Percentiles rank a stretch among this genome's conserved stretches.
Conservation (phyloP, 345 rosid genomes). For the Punica granatum region DNA sequence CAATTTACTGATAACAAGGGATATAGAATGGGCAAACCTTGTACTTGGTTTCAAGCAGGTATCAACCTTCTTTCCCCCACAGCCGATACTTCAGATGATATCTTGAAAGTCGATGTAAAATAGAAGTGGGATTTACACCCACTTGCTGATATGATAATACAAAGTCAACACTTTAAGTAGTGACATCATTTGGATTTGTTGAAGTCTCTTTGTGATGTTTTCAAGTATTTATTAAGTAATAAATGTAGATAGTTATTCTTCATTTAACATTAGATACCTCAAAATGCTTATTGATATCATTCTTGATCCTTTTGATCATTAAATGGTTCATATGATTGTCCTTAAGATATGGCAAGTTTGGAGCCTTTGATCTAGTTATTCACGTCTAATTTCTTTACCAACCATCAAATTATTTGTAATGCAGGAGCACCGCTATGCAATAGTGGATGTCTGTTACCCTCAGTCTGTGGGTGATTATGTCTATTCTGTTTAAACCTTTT, state of each 20-base stretch:
- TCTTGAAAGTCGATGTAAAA: too few species aligned
- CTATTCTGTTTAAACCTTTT: not conserved
- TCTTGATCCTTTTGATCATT: too few species aligned
- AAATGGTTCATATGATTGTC: too few species aligned
- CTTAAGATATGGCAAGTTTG: not conserved
- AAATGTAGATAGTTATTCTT: not conserved
- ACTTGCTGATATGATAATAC: not conserved
- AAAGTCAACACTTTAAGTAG: not conserved
- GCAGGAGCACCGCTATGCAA: conserved; percentile 87
- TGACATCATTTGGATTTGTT: not conserved
- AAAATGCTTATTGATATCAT: not conserved
- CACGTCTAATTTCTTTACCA: conserved; percentile 1
- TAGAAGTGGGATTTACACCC: too few species aligned
- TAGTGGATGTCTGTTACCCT: conserved; percentile 86
- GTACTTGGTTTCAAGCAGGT: conserved; percentile 98
- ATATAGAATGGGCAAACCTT: conserved; percentile 96
- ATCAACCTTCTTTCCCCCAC: not conserved
- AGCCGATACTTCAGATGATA: too few species aligned
- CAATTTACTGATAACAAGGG: conserved; percentile 88
- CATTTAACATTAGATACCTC: not conserved
- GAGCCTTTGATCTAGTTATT: not conserved
- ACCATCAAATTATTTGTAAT: conserved; percentile 14
- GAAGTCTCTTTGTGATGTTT: not conserved
- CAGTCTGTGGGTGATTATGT: conserved; percentile 43
- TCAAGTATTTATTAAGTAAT: not conserved